Evolutionary conservation across 148 eudicot genomes (phyloP), one percentile per base, ranked within the genome.

Genomic region (Silene uniflora): DNA sequence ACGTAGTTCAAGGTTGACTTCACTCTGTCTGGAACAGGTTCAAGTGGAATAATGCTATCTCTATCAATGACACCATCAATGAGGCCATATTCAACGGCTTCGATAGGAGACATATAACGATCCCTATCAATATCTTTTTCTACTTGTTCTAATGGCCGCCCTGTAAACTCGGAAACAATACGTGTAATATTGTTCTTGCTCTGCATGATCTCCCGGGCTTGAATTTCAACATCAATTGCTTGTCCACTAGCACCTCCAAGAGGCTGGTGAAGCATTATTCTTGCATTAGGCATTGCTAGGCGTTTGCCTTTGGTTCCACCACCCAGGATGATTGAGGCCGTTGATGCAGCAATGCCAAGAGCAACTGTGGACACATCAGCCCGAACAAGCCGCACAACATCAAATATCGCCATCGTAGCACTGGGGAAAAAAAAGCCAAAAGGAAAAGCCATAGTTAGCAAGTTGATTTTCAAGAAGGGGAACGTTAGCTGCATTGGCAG

Each of bases 251-350:
- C 87, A 79, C 98, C 96, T 75, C 98, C 96, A 73, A 88, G 86
- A 52, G 93, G 98, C 63, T 93, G 96, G 81, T 91, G 96, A 79
- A 93, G 78, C 98, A 93, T 93, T 63, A 93, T 88, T 62, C 98
- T 79, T 19, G 96, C 69, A 75, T 89, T 93, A 69, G 98, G 98
- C 98, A 93, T 93, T 46, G 98, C 96, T 7, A 91, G 65, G 35
- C 98, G 93, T 79, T 92, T 92, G 77, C 97, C 97, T 85, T 90
- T 92, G 24, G 90, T 84, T 71, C 97, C 97, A 72, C 86, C 92
- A 32, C 91, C 97, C 60, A 92, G 92, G 77, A 92, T 84, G 67
- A 92, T 71, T 22, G 97, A 85, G 78, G 97, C 97, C 24, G 97
- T 92, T 75, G 94, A 88, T 63, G 97, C 97, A 54, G 92, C 80